Percentiles rank a stretch among this genome's conserved stretches.
Evolutionary conservation across 345 rosid genomes (phyloP).

Genomic region (Lenwebbia sp.): DNA sequence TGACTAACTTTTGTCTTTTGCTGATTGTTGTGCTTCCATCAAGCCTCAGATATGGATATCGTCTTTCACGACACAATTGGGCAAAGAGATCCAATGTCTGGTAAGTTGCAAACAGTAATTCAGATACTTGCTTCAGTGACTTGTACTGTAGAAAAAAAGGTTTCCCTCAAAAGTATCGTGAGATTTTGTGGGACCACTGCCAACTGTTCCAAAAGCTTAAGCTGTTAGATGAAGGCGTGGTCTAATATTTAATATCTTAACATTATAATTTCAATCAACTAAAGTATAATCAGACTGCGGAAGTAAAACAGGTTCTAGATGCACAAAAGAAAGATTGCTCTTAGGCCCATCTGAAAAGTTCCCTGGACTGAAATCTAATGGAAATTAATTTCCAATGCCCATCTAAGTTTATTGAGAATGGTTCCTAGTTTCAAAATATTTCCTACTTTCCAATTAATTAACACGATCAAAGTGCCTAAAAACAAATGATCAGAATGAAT

Average conservation of each 20-base stretch:
- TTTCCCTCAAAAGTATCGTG: not conserved
- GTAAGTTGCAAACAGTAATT: not conserved
- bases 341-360: not conserved
- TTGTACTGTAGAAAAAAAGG: not conserved
- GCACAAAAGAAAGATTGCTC: not conserved
- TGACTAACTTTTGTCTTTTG: constrained; percentile 94
- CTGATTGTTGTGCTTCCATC: constrained; percentile 94
- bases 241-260: no score
- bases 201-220: no score
- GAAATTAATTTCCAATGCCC: not conserved
- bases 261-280: not conserved
- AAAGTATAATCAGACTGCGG: not conserved
- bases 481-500: not conserved
- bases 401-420: not conserved
- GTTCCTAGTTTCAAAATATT: not conserved
- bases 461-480: not conserved
- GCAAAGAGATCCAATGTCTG: constrained; percentile 97
- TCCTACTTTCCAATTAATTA: not conserved
- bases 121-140: not conserved
- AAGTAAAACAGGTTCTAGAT: not conserved
- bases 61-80: constrained; percentile 95
- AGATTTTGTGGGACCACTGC: no score
- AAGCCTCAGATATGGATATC: constrained; percentile 86
- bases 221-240: no score
- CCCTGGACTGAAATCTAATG: not conserved